Base-by-base conservation (phyloP, 345 rosid genomes). In the Anastatica hierochuntica region DNA sequence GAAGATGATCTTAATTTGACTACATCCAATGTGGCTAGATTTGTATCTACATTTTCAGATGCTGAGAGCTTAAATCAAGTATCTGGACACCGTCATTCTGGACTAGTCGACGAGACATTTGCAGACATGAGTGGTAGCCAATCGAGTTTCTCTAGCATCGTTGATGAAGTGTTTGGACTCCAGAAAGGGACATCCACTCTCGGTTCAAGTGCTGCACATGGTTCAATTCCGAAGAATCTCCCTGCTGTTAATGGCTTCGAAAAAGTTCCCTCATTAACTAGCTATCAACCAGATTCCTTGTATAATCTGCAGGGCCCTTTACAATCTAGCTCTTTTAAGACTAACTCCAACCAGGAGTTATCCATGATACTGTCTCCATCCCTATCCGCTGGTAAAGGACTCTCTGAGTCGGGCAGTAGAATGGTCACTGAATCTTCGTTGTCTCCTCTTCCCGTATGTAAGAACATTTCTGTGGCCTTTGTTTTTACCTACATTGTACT, bases 101-200 rank as follows among this genome's bases (percentile, higher is more conserved):
- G 74, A 47, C 53, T 81, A 27, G 52, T 67, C 72, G 67, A 76
- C 3, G 89, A 79, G 14, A 66, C 80, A 66, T 68, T 79, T 51
- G 38, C 70, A 61, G 85, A 76, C 52, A 58, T 70, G 57, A 58
- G 71, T 55, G 81, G 88, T 44, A 63, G 62, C 58, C 71, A 76
- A 8, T 74, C 85, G 45, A 78, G 82, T 74, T 94, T 88, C 67
- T 75, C 97, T 38, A 83, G 84, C 53, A 66, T 83, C 43, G 94
- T 94, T 30, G 99, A 88, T 79, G 95, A 85, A 64, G 85, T 94
- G 49, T 94, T 94, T 77, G 88, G 85, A 75, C 79, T 79, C 54
- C 89, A 85, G 64, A 88, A 79, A 64, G 89, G 77, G 62, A 53
- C 74, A 31, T 63, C 82, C 31, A 60, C 73, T 43, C 68, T 84